These are phyloP conservation scores for Metschnikowia similis DNA, from an alignment of 805 yeast species.

Conservation along the genomic window DNA sequence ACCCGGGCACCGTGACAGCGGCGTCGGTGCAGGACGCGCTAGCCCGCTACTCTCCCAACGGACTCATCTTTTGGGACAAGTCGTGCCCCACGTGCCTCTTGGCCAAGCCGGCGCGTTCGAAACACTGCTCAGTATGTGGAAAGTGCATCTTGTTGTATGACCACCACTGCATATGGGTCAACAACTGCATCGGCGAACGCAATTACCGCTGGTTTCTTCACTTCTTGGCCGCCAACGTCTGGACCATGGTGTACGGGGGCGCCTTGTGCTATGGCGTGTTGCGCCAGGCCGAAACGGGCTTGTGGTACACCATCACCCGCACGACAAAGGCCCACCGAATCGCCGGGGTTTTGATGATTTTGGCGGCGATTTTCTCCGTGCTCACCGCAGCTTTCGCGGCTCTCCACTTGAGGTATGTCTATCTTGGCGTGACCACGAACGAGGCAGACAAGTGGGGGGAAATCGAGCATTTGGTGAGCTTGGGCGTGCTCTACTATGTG, in stretches of 20 bases:
- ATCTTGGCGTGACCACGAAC: conserved; percentile 70
- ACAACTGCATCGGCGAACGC: conserved; percentile 68
- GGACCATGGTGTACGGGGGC: conserved; percentile 40
- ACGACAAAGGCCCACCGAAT: conserved; percentile 32
- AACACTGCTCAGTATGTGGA: conserved; percentile 62
- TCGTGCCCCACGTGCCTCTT: conserved; percentile 46
- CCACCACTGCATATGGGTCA: conserved; percentile 64
- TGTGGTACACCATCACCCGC: conserved; percentile 20
- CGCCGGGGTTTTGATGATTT: conserved; percentile 41
- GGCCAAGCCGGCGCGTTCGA: conserved; percentile 56
- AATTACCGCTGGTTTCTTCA: conserved; percentile 59
- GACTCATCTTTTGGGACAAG: conserved; percentile 47
- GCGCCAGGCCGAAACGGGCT: conserved; percentile 6
- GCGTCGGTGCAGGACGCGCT: conserved; percentile 10
- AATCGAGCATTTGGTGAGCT: conserved; percentile 34
- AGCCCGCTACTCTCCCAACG: conserved; percentile 39
- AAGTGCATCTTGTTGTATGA: conserved; percentile 47
- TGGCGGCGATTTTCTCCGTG: conserved; percentile 42
- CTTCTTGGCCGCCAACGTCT: conserved; percentile 45
- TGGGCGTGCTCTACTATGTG: conserved; percentile 13
- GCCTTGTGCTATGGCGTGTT: conserved; percentile 20
- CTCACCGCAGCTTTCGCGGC: conserved; percentile 41
- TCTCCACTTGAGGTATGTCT: conserved; percentile 38
- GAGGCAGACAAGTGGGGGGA: conserved; percentile 71
- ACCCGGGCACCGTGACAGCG: conserved; percentile 39